phyloP scores from a whole-genome alignment of 2,329 filamentous ascomycete genomes.

The Verticillium nubilum region DNA sequence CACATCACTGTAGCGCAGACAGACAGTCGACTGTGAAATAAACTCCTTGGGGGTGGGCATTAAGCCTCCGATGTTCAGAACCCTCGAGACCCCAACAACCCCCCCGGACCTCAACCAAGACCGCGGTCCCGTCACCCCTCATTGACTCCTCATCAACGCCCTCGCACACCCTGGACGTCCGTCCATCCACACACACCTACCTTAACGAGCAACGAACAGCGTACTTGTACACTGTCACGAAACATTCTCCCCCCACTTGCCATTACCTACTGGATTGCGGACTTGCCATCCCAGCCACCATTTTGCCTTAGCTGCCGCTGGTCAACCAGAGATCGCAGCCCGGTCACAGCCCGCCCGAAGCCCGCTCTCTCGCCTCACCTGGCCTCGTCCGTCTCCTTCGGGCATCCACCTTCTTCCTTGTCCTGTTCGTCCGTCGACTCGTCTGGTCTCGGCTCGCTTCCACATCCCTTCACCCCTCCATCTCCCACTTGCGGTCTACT shows the following conservation, averaged over 20 bases:
- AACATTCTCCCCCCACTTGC: conserved; percentile 6
- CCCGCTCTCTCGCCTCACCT: neutral
- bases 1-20: too few relatives aligned
- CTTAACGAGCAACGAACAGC: neutral
- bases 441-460: neutral
- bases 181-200: neutral
- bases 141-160: neutral
- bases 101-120: neutral
- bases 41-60: too few relatives aligned
- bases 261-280: neutral
- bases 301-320: conserved; percentile 1
- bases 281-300: conserved; percentile 1
- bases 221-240: conserved; percentile 3
- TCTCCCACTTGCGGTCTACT: neutral
- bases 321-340: neutral
- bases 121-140: neutral
- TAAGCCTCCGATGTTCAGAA: too few relatives aligned
- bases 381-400: neutral
- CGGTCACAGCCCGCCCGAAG: neutral
- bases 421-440: conserved; percentile 1
- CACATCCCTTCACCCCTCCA: neutral
- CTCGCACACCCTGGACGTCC: neutral
- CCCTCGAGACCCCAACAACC: neutral
- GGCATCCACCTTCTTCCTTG: neutral
- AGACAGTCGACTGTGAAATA: too few relatives aligned